A percentile compares a stretch with the other conserved stretches of the same genome.
These are phyloP conservation scores for Leucosporidium yakuticum DNA, from an alignment of 768 basidiomycete species.

Conservation along the genomic window DNA sequence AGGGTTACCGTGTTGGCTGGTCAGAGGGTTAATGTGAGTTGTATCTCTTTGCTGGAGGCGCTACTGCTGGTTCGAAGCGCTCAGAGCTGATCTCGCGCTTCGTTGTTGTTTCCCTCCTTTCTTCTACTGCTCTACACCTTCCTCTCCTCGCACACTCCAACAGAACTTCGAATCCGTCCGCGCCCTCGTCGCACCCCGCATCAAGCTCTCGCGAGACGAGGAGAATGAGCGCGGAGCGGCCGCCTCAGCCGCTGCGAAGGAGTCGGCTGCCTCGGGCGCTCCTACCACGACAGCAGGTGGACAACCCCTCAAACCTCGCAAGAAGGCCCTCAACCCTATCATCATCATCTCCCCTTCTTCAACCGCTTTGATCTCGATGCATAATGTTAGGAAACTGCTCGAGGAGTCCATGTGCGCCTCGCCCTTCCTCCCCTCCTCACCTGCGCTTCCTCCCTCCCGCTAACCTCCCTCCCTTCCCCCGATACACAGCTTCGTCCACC, in stretches of 20 bases:
- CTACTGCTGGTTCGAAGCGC: neutral
- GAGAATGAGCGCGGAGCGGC: neutral
- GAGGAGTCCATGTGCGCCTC: conserved; percentile 71
- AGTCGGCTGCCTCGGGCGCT: neutral
- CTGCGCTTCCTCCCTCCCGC: neutral
- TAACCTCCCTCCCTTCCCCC: neutral
- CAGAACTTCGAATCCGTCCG: conserved; percentile 77
- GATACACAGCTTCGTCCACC: conserved; percentile 59
- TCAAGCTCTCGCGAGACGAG: conserved; percentile 67
- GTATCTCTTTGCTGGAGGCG: too few species aligned
- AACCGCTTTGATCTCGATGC: conserved; percentile 92
- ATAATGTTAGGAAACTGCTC: conserved; percentile 89
- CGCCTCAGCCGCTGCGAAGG: neutral
- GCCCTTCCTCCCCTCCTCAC: conserved; percentile 35
- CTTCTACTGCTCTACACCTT: too few species aligned
- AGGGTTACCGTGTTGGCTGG: conserved; percentile 77
- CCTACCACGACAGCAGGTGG: conserved; percentile 20
- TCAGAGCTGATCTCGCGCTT: neutral
- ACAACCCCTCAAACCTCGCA: conserved; percentile 23
- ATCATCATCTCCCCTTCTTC: conserved; percentile 96
- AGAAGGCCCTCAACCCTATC: conserved; percentile 62
- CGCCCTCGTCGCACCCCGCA: conserved; percentile 61
- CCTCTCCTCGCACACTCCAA: neutral
- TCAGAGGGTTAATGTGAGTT: conserved; percentile 71
- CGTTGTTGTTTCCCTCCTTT: neutral